phyloP scores from a whole-genome alignment of 345 rosid genomes.

The Boechera stricta region DNA sequence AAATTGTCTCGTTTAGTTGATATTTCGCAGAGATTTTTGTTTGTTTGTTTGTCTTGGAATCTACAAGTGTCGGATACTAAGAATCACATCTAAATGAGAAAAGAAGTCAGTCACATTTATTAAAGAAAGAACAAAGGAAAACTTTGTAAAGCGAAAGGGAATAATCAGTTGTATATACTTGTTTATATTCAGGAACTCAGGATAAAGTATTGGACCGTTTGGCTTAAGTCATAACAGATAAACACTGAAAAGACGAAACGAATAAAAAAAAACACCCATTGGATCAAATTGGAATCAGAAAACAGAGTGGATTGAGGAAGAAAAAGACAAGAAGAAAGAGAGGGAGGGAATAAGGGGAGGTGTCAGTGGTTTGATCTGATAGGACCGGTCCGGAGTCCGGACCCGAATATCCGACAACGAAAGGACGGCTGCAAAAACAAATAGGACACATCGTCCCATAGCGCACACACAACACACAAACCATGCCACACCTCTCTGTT shows the following conservation, averaged over 20 bases:
- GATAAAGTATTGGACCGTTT: constrained; percentile 26
- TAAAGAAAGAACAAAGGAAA: constrained; percentile 4
- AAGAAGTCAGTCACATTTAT: background rate
- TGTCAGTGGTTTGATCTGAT: constrained; percentile 44
- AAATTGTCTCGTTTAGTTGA: background rate
- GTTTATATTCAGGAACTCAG: constrained; percentile 20
- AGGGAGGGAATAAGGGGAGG: constrained; percentile 27
- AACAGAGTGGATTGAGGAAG: constrained; percentile 35
- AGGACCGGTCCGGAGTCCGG: constrained; percentile 42
- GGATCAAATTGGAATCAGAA: constrained; percentile 15
- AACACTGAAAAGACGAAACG: background rate
- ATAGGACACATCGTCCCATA: constrained; percentile 40
- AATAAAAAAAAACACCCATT: constrained; percentile 1
- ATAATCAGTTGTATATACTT: constrained; percentile 30
- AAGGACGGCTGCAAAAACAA: constrained; percentile 43
- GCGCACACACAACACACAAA: constrained; percentile 32
- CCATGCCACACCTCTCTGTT: constrained; percentile 18
- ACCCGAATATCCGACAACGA: constrained; percentile 44
- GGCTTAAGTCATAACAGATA: background rate
- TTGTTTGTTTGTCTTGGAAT: constrained; percentile 8
- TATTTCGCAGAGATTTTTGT: background rate
- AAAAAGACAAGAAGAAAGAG: constrained; percentile 34
- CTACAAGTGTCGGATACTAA: constrained; percentile 24
- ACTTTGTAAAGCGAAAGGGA: constrained; percentile 2
- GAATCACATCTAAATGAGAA: constrained; percentile 20